Percentiles rank a stretch among this genome's conserved stretches.
Conservation (phyloP, 2,329 filamentous ascomycete species). For the Furcasterigmium furcatum region DNA sequence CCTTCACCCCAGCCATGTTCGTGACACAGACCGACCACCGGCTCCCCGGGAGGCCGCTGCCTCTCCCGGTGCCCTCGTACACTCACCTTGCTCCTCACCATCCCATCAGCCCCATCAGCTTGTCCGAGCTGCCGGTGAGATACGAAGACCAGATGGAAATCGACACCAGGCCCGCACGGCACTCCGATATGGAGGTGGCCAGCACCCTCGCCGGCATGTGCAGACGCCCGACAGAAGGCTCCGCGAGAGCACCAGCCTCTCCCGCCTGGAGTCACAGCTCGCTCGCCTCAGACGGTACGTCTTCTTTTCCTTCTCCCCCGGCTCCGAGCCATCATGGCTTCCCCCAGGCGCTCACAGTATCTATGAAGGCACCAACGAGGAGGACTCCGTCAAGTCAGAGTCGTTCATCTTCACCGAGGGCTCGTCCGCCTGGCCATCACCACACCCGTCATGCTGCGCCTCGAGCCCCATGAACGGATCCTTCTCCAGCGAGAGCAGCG, state of each 20-base stretch:
- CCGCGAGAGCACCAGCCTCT: neutral
- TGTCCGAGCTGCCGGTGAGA: neutral
- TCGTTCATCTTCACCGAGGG: neutral
- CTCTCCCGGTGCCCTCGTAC: neutral
- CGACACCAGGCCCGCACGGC: too few relatives aligned
- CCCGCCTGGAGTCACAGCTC: constrained; percentile 2
- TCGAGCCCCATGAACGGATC: neutral
- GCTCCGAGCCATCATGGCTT: too few relatives aligned
- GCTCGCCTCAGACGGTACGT: neutral
- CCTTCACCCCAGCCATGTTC: constrained; percentile 3
- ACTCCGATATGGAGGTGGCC: neutral
- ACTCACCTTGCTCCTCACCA: neutral
- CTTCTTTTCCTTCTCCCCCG: neutral
- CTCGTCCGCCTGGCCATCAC: neutral
- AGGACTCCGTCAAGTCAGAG: constrained; percentile 1
- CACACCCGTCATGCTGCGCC: neutral
- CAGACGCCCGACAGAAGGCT: neutral
- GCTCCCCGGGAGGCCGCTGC: neutral
- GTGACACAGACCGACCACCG: neutral
- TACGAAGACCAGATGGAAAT: neutral
- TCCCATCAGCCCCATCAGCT: neutral
- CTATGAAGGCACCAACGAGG: neutral
- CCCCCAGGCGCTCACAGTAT: neutral
- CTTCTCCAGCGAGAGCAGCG: constrained; percentile 1
- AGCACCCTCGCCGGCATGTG: neutral